Conservation (phyloP, 2,329 filamentous ascomycete genomes). For the Fusarium chuoi region DNA sequence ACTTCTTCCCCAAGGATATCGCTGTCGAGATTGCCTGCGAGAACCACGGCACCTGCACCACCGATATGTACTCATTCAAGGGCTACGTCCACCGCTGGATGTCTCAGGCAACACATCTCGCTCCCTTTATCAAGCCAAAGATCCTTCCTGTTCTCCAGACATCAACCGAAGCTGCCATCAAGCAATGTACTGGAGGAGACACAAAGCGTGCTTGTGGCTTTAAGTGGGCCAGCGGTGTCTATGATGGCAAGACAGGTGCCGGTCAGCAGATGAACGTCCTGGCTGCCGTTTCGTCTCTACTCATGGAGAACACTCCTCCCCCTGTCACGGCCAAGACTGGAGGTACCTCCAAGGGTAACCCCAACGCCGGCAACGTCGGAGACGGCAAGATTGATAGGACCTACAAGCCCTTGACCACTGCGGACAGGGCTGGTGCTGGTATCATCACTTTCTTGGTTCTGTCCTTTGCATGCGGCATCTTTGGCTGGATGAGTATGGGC, state of each 20-base stretch:
- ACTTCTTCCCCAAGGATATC: slow-evolving; percentile 66
- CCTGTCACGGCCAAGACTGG: slow-evolving; percentile 61
- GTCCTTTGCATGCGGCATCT: slow-evolving; percentile 52
- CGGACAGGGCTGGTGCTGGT: slow-evolving; percentile 59
- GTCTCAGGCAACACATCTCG: slow-evolving; percentile 62
- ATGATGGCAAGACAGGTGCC: slow-evolving; percentile 65
- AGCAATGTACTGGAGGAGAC: slow-evolving; percentile 63
- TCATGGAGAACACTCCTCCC: slow-evolving; percentile 54
- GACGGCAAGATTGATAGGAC: slow-evolving; percentile 49
- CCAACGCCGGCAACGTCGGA: slow-evolving; percentile 54
- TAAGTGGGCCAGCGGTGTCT: slow-evolving; percentile 61
- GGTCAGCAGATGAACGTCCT: slow-evolving; percentile 70
- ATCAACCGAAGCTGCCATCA: slow-evolving; percentile 64
- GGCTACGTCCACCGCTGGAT: slow-evolving; percentile 69
- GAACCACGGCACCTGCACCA: slow-evolving; percentile 63
- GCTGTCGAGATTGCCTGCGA: slow-evolving; percentile 73
- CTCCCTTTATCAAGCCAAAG: slow-evolving; percentile 61
- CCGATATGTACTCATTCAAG: slow-evolving; percentile 73
- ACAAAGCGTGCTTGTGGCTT: slow-evolving; percentile 63
- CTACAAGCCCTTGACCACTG: slow-evolving; percentile 53
- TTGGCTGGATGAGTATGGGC: slow-evolving; percentile 61
- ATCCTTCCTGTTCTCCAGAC: slow-evolving; percentile 63
- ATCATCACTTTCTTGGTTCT: slow-evolving; percentile 60
- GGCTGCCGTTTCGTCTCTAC: slow-evolving; percentile 63
- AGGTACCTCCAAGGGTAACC: slow-evolving; percentile 61